These are phyloP conservation scores for Fusarium sp. DNA, from an alignment of 2,329 filamentous ascomycete genomes.

Conservation along the genomic window DNA sequence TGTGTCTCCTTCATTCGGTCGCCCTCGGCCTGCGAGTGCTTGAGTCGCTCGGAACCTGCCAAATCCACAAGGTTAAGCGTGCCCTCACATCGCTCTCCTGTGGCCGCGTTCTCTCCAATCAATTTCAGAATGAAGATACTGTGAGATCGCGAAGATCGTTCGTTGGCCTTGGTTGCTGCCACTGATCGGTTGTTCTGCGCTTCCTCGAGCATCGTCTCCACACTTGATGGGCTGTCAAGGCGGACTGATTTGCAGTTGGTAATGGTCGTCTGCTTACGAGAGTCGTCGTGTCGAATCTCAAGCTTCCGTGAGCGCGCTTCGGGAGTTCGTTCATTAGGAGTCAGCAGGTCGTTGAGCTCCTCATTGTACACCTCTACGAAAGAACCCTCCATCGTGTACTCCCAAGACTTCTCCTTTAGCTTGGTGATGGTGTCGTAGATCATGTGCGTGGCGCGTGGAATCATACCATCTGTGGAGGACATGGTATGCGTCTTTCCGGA, in stretches of 20 bases:
- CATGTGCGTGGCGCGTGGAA: slow-evolving; percentile 91
- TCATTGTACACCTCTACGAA: slow-evolving; percentile 99
- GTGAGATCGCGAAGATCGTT: slow-evolving; percentile 93
- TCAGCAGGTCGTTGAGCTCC: slow-evolving; percentile 90
- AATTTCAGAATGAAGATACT: slow-evolving; percentile 95
- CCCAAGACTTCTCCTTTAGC: slow-evolving; percentile 92
- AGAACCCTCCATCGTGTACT: slow-evolving; percentile 92
- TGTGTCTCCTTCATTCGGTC: slow-evolving; percentile 94
- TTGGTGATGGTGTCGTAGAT: slow-evolving; percentile 91
- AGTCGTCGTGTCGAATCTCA: slow-evolving; percentile 89
- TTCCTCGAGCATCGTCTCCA: slow-evolving; percentile 83
- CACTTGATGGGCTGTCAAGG: slow-evolving; percentile 84
- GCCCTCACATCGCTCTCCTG: slow-evolving; percentile 88
- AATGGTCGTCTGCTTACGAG: slow-evolving; percentile 85
- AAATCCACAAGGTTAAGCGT: slow-evolving; percentile 96
- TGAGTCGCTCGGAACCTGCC: slow-evolving; percentile 91
- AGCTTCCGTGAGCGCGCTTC: slow-evolving; percentile 84
- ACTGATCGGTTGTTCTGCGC: slow-evolving; percentile 91
- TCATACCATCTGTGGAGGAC: slow-evolving; percentile 93
- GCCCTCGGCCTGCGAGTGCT: slow-evolving; percentile 88
- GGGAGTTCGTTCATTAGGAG: slow-evolving; percentile 70
- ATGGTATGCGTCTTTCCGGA: slow-evolving; percentile 98
- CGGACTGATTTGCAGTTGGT: slow-evolving; percentile 83
- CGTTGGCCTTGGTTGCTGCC: slow-evolving; percentile 97
- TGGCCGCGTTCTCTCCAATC: slow-evolving; percentile 78